Conservation (phyloP, 1,284 basidiomycete species). For the Flammula alnicola region DNA sequence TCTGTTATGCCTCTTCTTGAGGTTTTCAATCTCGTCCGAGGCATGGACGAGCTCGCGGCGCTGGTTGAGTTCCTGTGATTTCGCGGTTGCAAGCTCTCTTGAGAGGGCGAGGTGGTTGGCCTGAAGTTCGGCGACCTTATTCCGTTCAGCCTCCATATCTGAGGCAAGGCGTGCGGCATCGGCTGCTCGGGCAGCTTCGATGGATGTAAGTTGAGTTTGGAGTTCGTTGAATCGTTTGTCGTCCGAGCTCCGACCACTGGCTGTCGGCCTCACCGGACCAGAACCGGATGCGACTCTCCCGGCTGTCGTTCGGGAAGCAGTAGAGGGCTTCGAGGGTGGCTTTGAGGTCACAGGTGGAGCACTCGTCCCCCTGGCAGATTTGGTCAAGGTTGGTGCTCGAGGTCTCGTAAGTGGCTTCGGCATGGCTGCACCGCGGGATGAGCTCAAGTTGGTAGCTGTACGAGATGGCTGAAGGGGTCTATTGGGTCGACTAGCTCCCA, state of each 20-base stretch:
- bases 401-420: slow-evolving; percentile 47
- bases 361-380: slow-evolving; percentile 60
- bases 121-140: slow-evolving; percentile 66
- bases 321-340: slow-evolving; percentile 29
- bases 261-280: slow-evolving; percentile 11
- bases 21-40: slow-evolving; percentile 66
- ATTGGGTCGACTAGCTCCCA: slow-evolving; percentile 37
- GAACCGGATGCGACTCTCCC: slow-evolving; percentile 34
- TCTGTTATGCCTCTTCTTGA: slow-evolving; percentile 62
- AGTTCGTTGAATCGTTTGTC: slow-evolving; percentile 55
- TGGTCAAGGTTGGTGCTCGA: slow-evolving; percentile 39
- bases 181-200: slow-evolving; percentile 54
- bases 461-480: slow-evolving; percentile 35
- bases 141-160: slow-evolving; percentile 68
- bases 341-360: slow-evolving; percentile 56
- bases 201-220: slow-evolving; percentile 55
- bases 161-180: slow-evolving; percentile 56
- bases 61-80: slow-evolving; percentile 64
- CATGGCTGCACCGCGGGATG: slow-evolving; percentile 23
- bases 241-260: slow-evolving; percentile 29
- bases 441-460: slow-evolving; percentile 26
- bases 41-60: slow-evolving; percentile 66
- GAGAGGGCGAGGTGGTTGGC: slow-evolving; percentile 63
- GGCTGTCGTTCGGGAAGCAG: slow-evolving; percentile 20
- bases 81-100: slow-evolving; percentile 59